Evolutionary conservation across 1,284 basidiomycete genomes (phyloP).

Genomic region (Ceratorhiza oryzae-sativae): DNA sequence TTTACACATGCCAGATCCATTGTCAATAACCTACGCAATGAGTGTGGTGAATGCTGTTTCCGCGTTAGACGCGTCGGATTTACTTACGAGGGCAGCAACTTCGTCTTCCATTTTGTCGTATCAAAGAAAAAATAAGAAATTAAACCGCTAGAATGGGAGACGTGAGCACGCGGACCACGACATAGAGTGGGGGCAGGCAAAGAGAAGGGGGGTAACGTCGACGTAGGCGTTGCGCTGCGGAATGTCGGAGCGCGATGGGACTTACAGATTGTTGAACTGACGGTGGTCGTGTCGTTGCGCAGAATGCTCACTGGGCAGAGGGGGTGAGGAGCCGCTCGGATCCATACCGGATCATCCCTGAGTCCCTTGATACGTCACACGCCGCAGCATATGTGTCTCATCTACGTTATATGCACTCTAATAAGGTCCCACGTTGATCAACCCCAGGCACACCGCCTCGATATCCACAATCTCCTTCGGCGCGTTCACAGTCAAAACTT

Average conservation of each 20-base stretch:
- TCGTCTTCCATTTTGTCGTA: constrained; percentile 46
- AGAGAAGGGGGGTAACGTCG: constrained; percentile 8
- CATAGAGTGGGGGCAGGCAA: background rate
- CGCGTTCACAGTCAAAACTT: constrained; percentile 76
- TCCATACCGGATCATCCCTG: constrained; percentile 23
- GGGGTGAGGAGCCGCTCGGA: constrained; percentile 24
- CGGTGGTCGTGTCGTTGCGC: constrained; percentile 26
- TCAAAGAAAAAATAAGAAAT: constrained; percentile 8
- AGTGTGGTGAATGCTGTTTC: background rate
- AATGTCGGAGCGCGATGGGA: background rate
- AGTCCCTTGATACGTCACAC: constrained; percentile 11
- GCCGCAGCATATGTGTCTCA: background rate
- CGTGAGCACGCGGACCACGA: background rate
- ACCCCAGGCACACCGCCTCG: constrained; percentile 84
- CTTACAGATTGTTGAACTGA: constrained; percentile 11
- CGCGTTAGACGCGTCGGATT: background rate
- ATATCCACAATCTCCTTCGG: constrained; percentile 92
- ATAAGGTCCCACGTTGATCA: constrained; percentile 69
- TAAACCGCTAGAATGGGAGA: constrained; percentile 14
- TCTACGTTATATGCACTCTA: constrained; percentile 46
- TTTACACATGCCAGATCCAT: constrained; percentile 66
- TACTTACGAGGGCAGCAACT: constrained; percentile 47
- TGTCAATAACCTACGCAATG: constrained; percentile 55
- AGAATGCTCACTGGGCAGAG: constrained; percentile 37
- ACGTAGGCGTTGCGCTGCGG: background rate